phyloP scores from a whole-genome alignment of 345 rosid genomes.

The Citrus maxima region DNA sequence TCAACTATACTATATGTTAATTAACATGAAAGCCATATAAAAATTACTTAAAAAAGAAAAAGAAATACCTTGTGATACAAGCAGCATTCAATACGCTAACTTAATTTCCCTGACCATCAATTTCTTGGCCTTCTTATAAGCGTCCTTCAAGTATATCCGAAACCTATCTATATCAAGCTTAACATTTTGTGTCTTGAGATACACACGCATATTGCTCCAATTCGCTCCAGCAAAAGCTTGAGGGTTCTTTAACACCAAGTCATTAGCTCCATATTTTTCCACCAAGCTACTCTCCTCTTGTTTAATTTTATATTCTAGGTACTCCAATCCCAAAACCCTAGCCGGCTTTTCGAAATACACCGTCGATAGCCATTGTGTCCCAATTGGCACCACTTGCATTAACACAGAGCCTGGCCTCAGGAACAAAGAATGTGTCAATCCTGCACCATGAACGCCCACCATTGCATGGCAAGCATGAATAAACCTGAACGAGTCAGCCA shows the following conservation, averaged over 20 bases:
- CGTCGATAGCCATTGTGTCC: conserved; percentile 22
- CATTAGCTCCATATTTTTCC: conserved; percentile 17
- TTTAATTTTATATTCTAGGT: conserved; percentile 24
- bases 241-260: conserved; percentile 25
- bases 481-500: conserved; percentile 16
- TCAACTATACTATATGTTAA: no score
- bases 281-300: conserved; percentile 33
- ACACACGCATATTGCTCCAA: conserved; percentile 18
- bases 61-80: not conserved
- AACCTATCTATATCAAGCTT: conserved; percentile 18
- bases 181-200: conserved; percentile 31
- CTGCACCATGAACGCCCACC: conserved; percentile 46
- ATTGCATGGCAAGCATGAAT: conserved; percentile 34
- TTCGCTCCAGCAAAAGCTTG: not conserved
- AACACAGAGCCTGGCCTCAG: conserved; percentile 23
- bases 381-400: conserved; percentile 35
- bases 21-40: no score
- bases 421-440: conserved; percentile 28
- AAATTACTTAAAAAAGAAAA: not conserved
- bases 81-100: not conserved
- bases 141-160: conserved; percentile 4
- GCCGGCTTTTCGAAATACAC: conserved; percentile 25
- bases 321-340: conserved; percentile 30
- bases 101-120: conserved; percentile 22
- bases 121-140: conserved; percentile 12